A percentile compares a stretch with the other conserved stretches of the same genome.
These are phyloP conservation scores for Niebla homalea DNA, from an alignment of 495 filamentous ascomycete species.

Conservation along the genomic window DNA sequence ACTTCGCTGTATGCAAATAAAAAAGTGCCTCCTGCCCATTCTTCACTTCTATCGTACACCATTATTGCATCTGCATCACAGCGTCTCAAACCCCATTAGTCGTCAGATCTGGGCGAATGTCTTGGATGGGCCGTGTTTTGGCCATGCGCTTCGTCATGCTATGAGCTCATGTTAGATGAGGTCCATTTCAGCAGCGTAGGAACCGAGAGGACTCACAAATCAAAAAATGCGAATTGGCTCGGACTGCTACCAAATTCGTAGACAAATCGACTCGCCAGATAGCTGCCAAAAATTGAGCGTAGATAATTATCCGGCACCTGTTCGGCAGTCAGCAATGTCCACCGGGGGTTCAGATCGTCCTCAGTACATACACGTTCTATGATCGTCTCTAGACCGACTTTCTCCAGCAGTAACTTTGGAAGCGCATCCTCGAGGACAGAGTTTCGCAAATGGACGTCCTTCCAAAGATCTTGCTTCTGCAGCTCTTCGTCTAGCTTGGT, in stretches of 20 bases:
- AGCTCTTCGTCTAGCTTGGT: conserved; percentile 91
- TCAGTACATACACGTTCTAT: conserved; percentile 50
- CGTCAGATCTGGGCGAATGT: not conserved
- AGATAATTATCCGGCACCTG: conserved; percentile 87
- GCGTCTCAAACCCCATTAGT: conserved; percentile 5
- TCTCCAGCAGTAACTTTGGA: conserved; percentile 67
- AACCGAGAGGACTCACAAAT: conserved; percentile 57
- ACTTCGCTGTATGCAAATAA: no score
- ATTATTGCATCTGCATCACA: not conserved
- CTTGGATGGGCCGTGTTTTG: conserved; percentile 3
- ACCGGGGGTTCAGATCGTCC: not conserved
- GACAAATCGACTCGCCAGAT: conserved; percentile 86
- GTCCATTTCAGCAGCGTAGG: not conserved
- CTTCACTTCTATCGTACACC: conserved; percentile 1
- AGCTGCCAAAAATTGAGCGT: conserved; percentile 88
- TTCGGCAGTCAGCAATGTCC: conserved; percentile 14
- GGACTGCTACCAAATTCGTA: conserved; percentile 87
- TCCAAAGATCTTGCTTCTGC: conserved; percentile 84
- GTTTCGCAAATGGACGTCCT: conserved; percentile 61
- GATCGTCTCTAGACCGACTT: conserved; percentile 82
- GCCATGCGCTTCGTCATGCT: conserved; percentile 45
- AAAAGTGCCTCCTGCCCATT: not conserved
- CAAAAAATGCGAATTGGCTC: conserved; percentile 96
- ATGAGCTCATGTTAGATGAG: conserved; percentile 14
- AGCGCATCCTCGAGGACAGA: conserved; percentile 76